Conservation (phyloP, 306 rosid species). For the Dryas octopetala region DNA sequence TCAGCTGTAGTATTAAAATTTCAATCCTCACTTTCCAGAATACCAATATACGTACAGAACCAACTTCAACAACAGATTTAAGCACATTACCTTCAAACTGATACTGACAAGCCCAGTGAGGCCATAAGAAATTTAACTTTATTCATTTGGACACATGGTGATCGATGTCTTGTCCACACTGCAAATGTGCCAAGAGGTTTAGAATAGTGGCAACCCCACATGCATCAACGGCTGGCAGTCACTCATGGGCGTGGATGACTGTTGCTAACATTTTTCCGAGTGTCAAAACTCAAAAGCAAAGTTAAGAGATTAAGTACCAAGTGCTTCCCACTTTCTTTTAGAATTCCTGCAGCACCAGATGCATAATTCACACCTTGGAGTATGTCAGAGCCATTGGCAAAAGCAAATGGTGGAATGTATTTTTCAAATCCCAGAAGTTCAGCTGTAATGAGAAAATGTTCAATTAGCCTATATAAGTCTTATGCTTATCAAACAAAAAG, state of each 20-base stretch:
- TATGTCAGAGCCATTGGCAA: constrained; percentile 21
- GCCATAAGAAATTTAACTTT: constrained; percentile 31
- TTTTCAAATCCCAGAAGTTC: constrained; percentile 54
- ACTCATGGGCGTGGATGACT: too few species aligned
- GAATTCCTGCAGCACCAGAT: constrained; percentile 66
- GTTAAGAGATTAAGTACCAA: constrained; percentile 7
- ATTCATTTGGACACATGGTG: too few species aligned
- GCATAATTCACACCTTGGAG: constrained; percentile 68
- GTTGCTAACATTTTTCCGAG: background rate
- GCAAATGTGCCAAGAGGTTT: too few species aligned
- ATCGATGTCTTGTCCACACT: too few species aligned
- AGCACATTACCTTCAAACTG: constrained; percentile 72
- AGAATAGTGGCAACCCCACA: too few species aligned
- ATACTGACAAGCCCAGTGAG: constrained; percentile 89
- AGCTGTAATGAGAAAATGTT: constrained; percentile 33
- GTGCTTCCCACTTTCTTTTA: constrained; percentile 35
- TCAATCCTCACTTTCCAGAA: background rate
- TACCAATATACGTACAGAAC: constrained; percentile 6
- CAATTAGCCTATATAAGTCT: background rate
- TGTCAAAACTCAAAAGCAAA: background rate
- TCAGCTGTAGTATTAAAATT: background rate
- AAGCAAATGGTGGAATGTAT: constrained; percentile 52
- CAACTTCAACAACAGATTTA: background rate
- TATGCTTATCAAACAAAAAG: too few species aligned
- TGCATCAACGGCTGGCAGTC: too few species aligned